phyloP scores from a whole-genome alignment of 441 rosid species.

The Gossypium trilobum region DNA sequence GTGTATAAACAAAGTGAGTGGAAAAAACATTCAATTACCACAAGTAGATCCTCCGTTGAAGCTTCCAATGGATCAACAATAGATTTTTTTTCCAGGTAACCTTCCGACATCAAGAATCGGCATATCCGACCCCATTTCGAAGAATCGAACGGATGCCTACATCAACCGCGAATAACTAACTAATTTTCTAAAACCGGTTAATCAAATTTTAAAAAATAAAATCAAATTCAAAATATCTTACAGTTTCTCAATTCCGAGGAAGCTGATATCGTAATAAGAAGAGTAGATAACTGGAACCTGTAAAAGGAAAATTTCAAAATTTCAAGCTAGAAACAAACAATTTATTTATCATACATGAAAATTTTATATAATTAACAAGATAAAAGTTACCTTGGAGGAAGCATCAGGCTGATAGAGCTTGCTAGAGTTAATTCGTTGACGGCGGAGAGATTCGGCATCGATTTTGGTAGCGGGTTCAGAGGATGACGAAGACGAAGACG shows the following conservation, averaged over 20 bases:
- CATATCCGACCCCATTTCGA: conserved; percentile 86
- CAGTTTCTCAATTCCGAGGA: conserved; percentile 82
- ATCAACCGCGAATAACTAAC: not conserved
- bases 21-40: conserved; percentile 36
- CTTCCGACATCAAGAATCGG: conserved; percentile 44
- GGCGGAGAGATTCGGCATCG: conserved; percentile 44
- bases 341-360: not conserved
- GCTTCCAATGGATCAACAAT: conserved; percentile 80
- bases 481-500: conserved; percentile 11
- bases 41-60: conserved; percentile 69
- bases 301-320: not conserved
- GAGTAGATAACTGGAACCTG: conserved; percentile 81
- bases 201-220: not conserved
- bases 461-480: conserved; percentile 7
- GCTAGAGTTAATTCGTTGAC: conserved; percentile 53
- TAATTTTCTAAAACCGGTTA: not conserved
- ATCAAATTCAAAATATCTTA: conserved; percentile 23
- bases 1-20: not conserved
- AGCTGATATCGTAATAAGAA: conserved; percentile 55
- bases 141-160: conserved; percentile 92
- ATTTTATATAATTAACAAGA: not conserved
- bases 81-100: conserved; percentile 41
- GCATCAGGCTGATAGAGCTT: conserved; percentile 60
- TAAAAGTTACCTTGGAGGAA: conserved; percentile 38
- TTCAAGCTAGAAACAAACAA: not conserved